Evolutionary conservation across 2,329 filamentous ascomycete species (phyloP).

Genomic region (Claviceps digitariae): DNA sequence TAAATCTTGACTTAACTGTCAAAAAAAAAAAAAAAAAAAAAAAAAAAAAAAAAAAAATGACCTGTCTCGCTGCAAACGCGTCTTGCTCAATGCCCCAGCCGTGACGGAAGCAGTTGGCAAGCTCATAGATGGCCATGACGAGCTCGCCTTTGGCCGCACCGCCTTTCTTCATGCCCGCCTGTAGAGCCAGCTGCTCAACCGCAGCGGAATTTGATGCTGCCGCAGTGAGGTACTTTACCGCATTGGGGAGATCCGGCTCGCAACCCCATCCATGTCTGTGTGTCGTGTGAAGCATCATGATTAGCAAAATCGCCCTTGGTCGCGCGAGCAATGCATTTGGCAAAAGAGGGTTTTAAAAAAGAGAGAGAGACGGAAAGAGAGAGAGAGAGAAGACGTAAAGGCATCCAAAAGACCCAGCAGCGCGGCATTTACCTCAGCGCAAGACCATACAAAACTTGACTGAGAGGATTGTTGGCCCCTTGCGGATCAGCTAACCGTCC

Average conservation of each 20-base stretch:
- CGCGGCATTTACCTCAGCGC: slow-evolving; percentile 51
- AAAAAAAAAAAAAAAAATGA: slow-evolving; percentile 25
- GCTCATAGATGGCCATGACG: slow-evolving; percentile 88
- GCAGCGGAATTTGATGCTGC: slow-evolving; percentile 83
- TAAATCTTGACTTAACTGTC: neutral
- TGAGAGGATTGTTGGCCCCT: slow-evolving; percentile 81
- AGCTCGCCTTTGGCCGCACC: slow-evolving; percentile 93
- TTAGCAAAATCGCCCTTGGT: neutral
- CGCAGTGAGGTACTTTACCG: slow-evolving; percentile 72
- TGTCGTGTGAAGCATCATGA: neutral
- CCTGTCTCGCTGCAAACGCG: slow-evolving; percentile 66
- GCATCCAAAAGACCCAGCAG: slow-evolving; percentile 34
- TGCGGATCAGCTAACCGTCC: slow-evolving; percentile 67
- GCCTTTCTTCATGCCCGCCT: slow-evolving; percentile 81
- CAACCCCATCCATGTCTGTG: slow-evolving; percentile 88
- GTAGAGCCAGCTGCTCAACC: slow-evolving; percentile 73
- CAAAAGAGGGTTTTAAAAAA: slow-evolving; percentile 10
- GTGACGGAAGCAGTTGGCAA: slow-evolving; percentile 84
- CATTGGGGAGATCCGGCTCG: slow-evolving; percentile 53
- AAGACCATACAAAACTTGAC: slow-evolving; percentile 90
- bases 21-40: neutral
- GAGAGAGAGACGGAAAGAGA: neutral
- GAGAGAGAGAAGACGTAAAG: neutral
- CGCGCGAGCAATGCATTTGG: neutral
- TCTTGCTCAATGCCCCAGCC: slow-evolving; percentile 89